Base-by-base conservation (phyloP, 371 early-diverging fungal genomes). In the Mucor indicus region DNA sequence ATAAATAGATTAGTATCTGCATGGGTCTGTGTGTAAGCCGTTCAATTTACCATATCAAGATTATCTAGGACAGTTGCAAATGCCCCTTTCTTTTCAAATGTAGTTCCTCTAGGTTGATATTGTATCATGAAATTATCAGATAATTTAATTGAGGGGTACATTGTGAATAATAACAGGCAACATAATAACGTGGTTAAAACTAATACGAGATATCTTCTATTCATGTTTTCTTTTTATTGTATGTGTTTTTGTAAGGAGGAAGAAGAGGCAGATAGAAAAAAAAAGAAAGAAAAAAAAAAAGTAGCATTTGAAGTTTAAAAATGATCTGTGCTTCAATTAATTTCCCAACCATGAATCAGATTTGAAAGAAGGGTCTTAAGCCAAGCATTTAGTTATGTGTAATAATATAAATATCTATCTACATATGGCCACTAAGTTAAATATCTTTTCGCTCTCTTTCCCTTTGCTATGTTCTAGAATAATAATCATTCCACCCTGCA, bases 41-140 rank as follows among this genome's bases (percentile, higher is more conserved):
- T n/a, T 22, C 7, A 15, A 40, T 33, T 46, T 54, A 54, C 60
- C 38, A 42, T 42, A 7, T 30, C 20, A 12, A 20, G 45, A 39
- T 60, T 44, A 30, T 48, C 47, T 21, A 60, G 5, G 9, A 60
- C 45, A 19, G 61, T 60, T 19, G 51, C 61, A 44, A 55, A 51
- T 19, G 52, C 61, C 3, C 38, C 27, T 12, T 43, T 50, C 29
- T 50, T 55, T 13, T 55, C 17, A 25, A 39, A 42, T 31, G 32
- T n/a, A 25, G 39, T 13, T 33, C 15, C 13, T 19, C n/a, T 1
- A 10, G 20, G 20, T 41, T 31, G 4, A 19, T n/a, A 1, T 20
- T 41, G 16, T 25, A 29, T 11, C n/a, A 7, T 24, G 38, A n/a
- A n/a, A n/a, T 13, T 9, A 31, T 41, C 20, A 0, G 49, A 21